Base-by-base conservation (phyloP, 225 moss, liverwort and hornwort species). In the Antitrichia curtipendula region DNA sequence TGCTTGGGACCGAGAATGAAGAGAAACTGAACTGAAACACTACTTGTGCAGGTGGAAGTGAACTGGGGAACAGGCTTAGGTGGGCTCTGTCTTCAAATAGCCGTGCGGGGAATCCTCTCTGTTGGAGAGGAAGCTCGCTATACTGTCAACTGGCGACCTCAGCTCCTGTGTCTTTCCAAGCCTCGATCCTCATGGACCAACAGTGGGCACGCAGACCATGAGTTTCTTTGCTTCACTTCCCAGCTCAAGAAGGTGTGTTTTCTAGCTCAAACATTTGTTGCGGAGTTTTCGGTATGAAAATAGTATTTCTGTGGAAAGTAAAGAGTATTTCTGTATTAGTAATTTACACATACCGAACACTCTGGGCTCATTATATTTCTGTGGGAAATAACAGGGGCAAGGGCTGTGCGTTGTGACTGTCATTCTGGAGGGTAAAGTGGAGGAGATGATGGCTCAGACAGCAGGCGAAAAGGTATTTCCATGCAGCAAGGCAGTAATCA, bases 31-130 rank as follows among this genome's bases (percentile, higher is more conserved):
- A 61, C 22, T 76, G 82, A 50, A 64, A 21, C n/a, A 70, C 63
- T 87, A 21, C 62, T 75, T n/a, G 40, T 63, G 80, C 93, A 98
- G 98, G 98, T 98, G 76, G 97, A 98, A 88, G 98, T 98, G 80
- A 97, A 98, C 83, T 98, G 98, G 98, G 98, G 98, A 91, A 97
- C 95, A 85, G 98, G 98, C 34, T 88, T 98, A 91, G 98, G 98
- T 89, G 98, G 98, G 57, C 90, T 98, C 41, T 94, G 93, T 74
- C 91, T 98, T 50, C 97, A 97, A 86, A 93, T 97, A 66, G 98
- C 97, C 63, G 97, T 98, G 87, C 95, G 91, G 78, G 96, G 94
- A 34, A 96, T 98, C 78, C 91, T 97, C 19, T 92, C 95, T 24
- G 95, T 97, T 60, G 97, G 95, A 41, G 97, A 98, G 86, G 98